phyloP scores from a whole-genome alignment of 768 basidiomycete genomes.

The Coprinellus aureogranulatus region DNA sequence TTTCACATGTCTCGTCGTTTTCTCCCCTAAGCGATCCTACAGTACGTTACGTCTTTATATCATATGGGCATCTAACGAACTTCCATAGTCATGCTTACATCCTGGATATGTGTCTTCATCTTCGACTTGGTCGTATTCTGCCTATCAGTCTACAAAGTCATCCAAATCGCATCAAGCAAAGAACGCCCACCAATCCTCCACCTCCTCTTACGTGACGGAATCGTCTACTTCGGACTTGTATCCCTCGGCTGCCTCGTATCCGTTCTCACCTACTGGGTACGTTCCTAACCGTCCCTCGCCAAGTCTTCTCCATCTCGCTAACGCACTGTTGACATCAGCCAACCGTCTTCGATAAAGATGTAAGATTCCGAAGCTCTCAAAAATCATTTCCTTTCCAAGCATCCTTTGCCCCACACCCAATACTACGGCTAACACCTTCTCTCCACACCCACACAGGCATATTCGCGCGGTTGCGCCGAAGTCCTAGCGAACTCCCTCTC shows the following conservation, averaged over 20 bases:
- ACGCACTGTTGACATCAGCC: too few relatives aligned
- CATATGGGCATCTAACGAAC: not conserved
- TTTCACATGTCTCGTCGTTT: not conserved
- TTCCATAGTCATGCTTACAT: conserved; percentile 2
- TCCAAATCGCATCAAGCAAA: not conserved
- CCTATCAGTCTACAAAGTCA: conserved; percentile 19
- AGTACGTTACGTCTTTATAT: not conserved
- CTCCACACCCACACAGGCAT: not conserved
- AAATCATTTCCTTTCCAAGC: too few relatives aligned
- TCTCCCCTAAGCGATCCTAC: not conserved
- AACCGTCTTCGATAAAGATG: too few relatives aligned
- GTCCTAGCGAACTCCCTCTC: conserved; percentile 12
- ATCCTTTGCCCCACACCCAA: too few relatives aligned
- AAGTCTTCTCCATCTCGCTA: too few relatives aligned
- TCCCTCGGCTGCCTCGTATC: conserved; percentile 4
- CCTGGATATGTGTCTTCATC: conserved; percentile 17
- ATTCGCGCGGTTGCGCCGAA: not conserved
- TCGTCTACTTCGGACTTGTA: not conserved
- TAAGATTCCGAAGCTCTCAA: too few relatives aligned
- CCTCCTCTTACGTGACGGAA: conserved; percentile 16
- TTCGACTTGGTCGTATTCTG: conserved; percentile 20
- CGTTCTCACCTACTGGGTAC: not conserved
- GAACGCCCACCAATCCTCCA: not conserved
- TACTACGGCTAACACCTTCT: too few relatives aligned
- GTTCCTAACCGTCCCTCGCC: too few relatives aligned